These are phyloP conservation scores for Suillus bovinus DNA, from an alignment of 768 basidiomycete genomes.

Conservation along the genomic window DNA sequence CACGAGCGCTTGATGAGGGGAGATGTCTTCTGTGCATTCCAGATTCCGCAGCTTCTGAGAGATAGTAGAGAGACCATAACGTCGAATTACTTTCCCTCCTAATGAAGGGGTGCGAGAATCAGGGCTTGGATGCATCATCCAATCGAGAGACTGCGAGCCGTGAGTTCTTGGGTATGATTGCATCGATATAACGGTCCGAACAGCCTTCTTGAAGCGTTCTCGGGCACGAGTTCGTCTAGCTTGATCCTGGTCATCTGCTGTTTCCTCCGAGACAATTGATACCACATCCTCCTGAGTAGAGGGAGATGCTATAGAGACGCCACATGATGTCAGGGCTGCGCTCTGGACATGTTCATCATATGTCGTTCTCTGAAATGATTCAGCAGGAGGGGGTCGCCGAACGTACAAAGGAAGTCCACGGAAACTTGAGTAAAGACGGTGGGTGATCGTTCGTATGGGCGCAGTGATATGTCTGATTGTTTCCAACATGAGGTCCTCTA, in stretches of 20 bases:
- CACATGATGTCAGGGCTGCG: background rate
- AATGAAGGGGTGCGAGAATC: background rate
- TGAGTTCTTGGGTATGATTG: slow-evolving; percentile 15
- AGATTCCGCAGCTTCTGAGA: slow-evolving; percentile 39
- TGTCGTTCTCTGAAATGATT: background rate
- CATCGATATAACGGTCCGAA: slow-evolving; percentile 48
- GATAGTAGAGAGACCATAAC: background rate
- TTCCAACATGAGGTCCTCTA: slow-evolving; percentile 43
- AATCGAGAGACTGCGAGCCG: background rate
- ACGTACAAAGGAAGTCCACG: background rate
- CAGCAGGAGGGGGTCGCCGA: slow-evolving; percentile 5
- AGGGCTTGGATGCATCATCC: background rate
- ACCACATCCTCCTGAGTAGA: slow-evolving; percentile 14
- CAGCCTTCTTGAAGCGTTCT: slow-evolving; percentile 42
- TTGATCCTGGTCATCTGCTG: slow-evolving; percentile 26
- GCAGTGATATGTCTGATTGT: slow-evolving; percentile 24
- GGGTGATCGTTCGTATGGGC: background rate
- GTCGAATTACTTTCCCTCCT: background rate
- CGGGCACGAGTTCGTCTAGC: slow-evolving; percentile 30
- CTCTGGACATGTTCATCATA: background rate
- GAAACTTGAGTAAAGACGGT: slow-evolving; percentile 4
- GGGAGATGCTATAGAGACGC: background rate
- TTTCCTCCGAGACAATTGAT: slow-evolving; percentile 29
- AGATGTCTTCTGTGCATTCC: slow-evolving; percentile 41
- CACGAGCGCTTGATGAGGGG: slow-evolving; percentile 53